A percentile compares a stretch with the other conserved stretches of the same genome.
Conservation (phyloP, 2,329 filamentous ascomycete species). For the Diaporthe nobilis region DNA sequence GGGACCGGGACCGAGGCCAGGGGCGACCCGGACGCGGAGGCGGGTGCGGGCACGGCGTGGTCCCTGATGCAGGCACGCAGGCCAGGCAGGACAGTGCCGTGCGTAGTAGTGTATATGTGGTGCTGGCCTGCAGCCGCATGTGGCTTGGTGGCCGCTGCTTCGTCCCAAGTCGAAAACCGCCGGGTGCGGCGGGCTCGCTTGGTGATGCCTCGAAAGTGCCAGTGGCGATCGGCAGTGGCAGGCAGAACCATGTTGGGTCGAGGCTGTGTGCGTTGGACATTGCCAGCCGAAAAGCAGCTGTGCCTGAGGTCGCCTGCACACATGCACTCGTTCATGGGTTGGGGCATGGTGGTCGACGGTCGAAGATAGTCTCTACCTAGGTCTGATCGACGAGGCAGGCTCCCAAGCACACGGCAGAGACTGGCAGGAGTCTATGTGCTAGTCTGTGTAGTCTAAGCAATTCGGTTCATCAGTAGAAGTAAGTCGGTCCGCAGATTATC, state of each 20-base stretch:
- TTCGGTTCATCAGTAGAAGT: no score
- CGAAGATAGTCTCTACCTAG: no score
- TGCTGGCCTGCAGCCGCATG: not conserved
- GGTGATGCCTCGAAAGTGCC: not conserved
- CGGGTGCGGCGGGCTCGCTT: slow-evolving; percentile 5
- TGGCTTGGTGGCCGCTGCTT: slow-evolving; percentile 17
- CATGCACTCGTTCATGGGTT: no score
- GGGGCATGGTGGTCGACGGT: no score
- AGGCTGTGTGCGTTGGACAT: not conserved
- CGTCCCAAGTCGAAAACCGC: slow-evolving; percentile 29
- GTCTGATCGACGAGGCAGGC: no score
- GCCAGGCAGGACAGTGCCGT: slow-evolving; percentile 1
- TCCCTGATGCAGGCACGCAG: slow-evolving; percentile 8
- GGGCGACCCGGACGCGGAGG: not conserved
- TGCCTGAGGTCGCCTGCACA: no score
- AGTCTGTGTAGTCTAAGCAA: no score
- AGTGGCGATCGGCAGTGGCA: not conserved
- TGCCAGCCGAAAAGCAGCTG: not conserved
- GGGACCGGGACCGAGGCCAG: slow-evolving; percentile 17
- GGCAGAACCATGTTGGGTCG: slow-evolving; percentile 14
- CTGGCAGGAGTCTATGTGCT: not conserved
- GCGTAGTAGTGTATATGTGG: not conserved
- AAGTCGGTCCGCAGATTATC: not conserved
- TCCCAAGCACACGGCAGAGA: no score
- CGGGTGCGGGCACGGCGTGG: slow-evolving; percentile 8